Evolutionary conservation across 1,139 yeast genomes (phyloP).

Genomic region (Taiozyma sp.): DNA sequence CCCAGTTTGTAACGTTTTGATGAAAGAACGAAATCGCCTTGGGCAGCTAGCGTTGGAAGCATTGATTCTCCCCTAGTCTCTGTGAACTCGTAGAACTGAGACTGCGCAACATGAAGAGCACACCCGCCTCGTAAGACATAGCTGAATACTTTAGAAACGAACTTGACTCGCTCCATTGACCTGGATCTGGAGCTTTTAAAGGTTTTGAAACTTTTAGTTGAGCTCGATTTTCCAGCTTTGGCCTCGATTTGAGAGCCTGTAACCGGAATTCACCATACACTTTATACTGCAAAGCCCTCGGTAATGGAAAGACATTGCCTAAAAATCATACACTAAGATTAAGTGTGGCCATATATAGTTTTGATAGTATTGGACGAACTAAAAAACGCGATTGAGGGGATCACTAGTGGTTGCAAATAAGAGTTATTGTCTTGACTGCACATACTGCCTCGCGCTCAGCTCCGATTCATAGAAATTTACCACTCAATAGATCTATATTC

Average conservation of each 20-base stretch:
- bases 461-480: not conserved
- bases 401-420: too few relatives aligned
- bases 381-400: too few relatives aligned
- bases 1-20: constrained; percentile 49
- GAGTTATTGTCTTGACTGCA: too few relatives aligned
- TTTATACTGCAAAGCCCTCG: not conserved
- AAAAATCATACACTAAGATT: too few relatives aligned
- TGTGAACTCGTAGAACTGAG: constrained; percentile 67
- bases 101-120: constrained; percentile 61
- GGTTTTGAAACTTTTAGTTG: not conserved
- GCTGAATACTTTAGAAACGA: constrained; percentile 18
- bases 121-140: constrained; percentile 56
- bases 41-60: constrained; percentile 82
- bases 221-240: not conserved
- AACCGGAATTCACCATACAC: not conserved
- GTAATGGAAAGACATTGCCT: not conserved
- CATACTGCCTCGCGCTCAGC: too few relatives aligned
- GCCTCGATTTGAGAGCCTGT: too few relatives aligned
- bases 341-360: too few relatives aligned
- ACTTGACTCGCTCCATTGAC: constrained; percentile 14
- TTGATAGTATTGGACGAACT: not conserved
- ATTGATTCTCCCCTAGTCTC: constrained; percentile 92
- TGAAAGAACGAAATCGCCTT: constrained; percentile 78
- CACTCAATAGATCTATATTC: not conserved
- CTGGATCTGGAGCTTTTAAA: not conserved